Base-by-base conservation (phyloP, 371 early-diverging fungal genomes). In the Apophysomyces ossiformis region DNA sequence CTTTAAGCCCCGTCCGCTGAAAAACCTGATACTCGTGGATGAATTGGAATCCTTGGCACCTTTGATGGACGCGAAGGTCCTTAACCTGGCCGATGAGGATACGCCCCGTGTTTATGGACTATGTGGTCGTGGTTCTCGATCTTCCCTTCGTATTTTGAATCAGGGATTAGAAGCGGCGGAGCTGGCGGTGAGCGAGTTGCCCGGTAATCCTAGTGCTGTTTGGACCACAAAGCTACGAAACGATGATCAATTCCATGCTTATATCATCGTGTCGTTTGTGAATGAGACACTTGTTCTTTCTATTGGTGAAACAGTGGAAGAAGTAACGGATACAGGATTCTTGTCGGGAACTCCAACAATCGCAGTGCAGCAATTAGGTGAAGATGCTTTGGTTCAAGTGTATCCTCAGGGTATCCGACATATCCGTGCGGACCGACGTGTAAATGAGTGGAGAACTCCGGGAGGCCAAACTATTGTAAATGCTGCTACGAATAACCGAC, bases 231-330 rank as follows among this genome's bases (percentile, higher is more conserved):
- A 92, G 57, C 73, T 92, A 35, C 87, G 77, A 26, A 66, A 83
- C 0, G 83, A 85, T 39, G 92, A 91, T 56, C 82, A 85, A 66
- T 88, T 73, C 68, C 95, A 95, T 58, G 85, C 92, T 1, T 95
- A 91, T 69, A 98, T 99, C 63, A 89, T 97, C 13, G 95, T 97
- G 0, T 94, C 96, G 0, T 98, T 99, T 72, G 85, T 87, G 4
- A 94, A 96, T 69, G 95, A 95, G 5, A 99, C 98, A 0, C 79
- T 98, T 41, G 96, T 96, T 3, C 81, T 99, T 26, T 88, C 91
- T 1, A 94, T 97, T 73, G 97, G 95, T 5, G 98, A 97, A 70
- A 95, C 93, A 1, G 96, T 97, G 3, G 96, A 95, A 71, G 99
- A 98, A 77, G 95, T 94, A 5, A 84, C 89, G 0, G 98, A 96